A percentile compares a stretch with the other conserved stretches of the same genome.
Conservation (phyloP, 768 basidiomycete genomes). For the Suillus tomentosus region DNA sequence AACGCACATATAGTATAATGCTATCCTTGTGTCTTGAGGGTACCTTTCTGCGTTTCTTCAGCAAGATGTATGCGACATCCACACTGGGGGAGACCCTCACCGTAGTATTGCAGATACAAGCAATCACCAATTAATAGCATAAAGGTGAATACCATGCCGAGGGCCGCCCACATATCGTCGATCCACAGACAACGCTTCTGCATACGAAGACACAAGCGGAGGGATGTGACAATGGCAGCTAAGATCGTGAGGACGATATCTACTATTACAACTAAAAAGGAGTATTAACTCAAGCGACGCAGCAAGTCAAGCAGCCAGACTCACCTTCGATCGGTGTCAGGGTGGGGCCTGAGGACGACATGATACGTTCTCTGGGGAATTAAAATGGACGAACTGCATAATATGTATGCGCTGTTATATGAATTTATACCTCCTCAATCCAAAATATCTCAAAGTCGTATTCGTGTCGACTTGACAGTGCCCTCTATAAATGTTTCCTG, state of each 20-base stretch:
- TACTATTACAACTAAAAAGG: neutral
- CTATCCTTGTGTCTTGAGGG: neutral
- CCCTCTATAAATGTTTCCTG: no score
- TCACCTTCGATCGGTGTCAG: no score
- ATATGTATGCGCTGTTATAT: no score
- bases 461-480: no score
- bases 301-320: neutral
- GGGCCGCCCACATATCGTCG: neutral
- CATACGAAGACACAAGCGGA: neutral
- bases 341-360: no score
- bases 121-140: neutral
- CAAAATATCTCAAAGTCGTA: no score
- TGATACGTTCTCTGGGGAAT: no score
- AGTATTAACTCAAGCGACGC: neutral
- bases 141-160: neutral
- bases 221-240: neutral
- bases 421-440: no score
- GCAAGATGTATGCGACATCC: neutral
- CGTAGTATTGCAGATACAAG: neutral
- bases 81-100: neutral
- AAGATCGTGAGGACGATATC: neutral
- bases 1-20: neutral
- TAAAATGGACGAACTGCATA: no score
- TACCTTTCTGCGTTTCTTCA: neutral
- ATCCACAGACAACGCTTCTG: neutral